Base-by-base conservation (phyloP, 148 eudicot species). In the Vaccinium macrocarpon region DNA sequence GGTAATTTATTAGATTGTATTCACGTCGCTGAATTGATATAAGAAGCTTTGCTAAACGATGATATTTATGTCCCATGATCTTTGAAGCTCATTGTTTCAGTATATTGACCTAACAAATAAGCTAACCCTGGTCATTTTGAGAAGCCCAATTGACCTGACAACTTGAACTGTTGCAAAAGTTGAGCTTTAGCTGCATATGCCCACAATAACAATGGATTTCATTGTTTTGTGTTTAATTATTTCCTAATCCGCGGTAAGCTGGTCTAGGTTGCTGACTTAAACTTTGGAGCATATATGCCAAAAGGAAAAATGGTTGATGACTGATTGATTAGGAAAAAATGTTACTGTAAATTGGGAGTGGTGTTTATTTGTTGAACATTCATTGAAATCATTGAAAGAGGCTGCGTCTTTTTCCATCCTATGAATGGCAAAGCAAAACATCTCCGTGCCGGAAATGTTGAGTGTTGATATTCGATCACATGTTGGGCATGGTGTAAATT, bases 1-100 rank as follows among this genome's bases (percentile, higher is more conserved):
- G 52, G 79, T 57, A 29, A n/a, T 53, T 82, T 82, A n/a, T 71
- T 73, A 18, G 68, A 29, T 55, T 82, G 79, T 72, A 32, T 12
- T 73, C 27, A 74, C 52, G 38, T 82, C 7, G 66, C 46, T 42
- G 3, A 55, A 73, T 25, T 72, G 9, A 74, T 74, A n/a, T 42
- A 42, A 42, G 55, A 52, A 9, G 55, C 55, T 52, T 9, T 52
- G 3, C 14, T 61, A 8, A 61, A 61, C 8, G 66, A 61, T 61
- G 25, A 21, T 18, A 18, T 19, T 61, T 61, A 4, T 61, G 66
- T 61, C 3, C 23, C 4, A 62, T 8, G 12, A 62, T 62, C 27
- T 21, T 62, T 21, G 68, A 62, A 2, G 68, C 68, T 61, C n/a
- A 21, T 59, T 50, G 52, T 50, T 7, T 50, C 21, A 8, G 19